A percentile compares a stretch with the other conserved stretches of the same genome.
phyloP scores from a whole-genome alignment of 1,284 basidiomycete genomes.

The Sporisorium graminicola region DNA sequence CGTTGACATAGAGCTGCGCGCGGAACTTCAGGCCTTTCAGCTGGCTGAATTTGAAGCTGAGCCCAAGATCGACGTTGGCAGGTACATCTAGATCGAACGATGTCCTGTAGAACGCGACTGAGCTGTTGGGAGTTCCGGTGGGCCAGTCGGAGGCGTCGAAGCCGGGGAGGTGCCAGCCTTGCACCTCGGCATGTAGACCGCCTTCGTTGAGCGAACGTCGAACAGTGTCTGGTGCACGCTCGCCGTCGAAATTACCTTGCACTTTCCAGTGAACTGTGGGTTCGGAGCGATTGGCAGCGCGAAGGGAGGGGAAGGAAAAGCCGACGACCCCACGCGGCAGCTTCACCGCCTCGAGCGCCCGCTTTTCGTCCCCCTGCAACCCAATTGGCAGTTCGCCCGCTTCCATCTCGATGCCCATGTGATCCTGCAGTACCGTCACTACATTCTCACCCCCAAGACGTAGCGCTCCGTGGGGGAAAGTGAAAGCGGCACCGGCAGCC shows the following conservation, averaged over 20 bases:
- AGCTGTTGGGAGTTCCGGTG: constrained; percentile 72
- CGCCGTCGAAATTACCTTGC: constrained; percentile 83
- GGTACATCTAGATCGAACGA: constrained; percentile 75
- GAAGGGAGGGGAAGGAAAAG: constrained; percentile 73
- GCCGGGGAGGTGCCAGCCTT: constrained; percentile 84
- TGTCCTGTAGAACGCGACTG: constrained; percentile 80
- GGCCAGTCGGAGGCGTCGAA: constrained; percentile 78
- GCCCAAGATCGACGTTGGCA: constrained; percentile 22
- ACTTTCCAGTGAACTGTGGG: constrained; percentile 79
- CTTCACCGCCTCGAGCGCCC: constrained; percentile 72
- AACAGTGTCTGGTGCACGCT: constrained; percentile 79
- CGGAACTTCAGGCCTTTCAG: background rate
- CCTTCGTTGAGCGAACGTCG: constrained; percentile 83
- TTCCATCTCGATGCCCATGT: constrained; percentile 79
- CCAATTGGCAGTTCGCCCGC: constrained; percentile 48
- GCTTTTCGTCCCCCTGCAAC: constrained; percentile 1
- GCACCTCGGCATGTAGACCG: constrained; percentile 81
- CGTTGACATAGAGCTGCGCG: constrained; percentile 59
- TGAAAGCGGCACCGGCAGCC: constrained; percentile 44
- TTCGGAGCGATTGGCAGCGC: constrained; percentile 1
- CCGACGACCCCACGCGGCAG: constrained; percentile 80
- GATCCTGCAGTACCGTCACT: constrained; percentile 81
- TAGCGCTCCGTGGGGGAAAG: constrained; percentile 75
- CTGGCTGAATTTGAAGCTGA: constrained; percentile 27
- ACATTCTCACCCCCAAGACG: constrained; percentile 74